Evolutionary conservation across 495 filamentous ascomycete species (phyloP), one percentile per base, ranked within the genome.

Genomic region (Daldinia grandis): DNA sequence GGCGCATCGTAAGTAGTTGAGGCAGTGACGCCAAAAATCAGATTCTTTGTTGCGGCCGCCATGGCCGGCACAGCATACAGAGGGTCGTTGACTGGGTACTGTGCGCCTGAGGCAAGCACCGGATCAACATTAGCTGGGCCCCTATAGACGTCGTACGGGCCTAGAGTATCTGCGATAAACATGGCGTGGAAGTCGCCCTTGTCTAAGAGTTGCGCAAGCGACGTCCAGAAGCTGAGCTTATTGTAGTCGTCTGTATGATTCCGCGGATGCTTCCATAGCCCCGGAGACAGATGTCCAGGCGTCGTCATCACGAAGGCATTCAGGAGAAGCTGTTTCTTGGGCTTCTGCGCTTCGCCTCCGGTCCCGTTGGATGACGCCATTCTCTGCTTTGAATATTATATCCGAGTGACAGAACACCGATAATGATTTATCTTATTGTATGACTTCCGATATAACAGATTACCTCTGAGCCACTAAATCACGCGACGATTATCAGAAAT

Each of bases 1-100:
- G 88, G 88, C 71, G 86, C 84, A 72, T 89, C 87, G 67, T 88
- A 90, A 33, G 86, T 89, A 8, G 80, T 88, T 50, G 80, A 78
- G 10, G 82, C 81, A 6, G 89, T 92, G 42, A 91, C 79, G 47
- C 87, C 85, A 61, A 90, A 77, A 15, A 87, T 87, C 3, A 90
- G 73, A 37, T 80, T 84, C 65, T 87, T 72, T 37, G 87, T 90
- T 5, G 64, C 76, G 17, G 76, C 72, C 14, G 76, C 76, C 76
- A 76, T 78, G 1, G 78, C 78, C 3, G 80, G 78, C 9, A 81
- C 80, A 33, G 77, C 62, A n/a, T 56, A 79, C 58, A 66, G 54
- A 53, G 68, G 82, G 58, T 83, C 79, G 17, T 87, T 87, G 1
- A 88, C 85, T 0, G 87, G 87, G 79, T 86, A 89, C 75, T 90